Evolutionary conservation across 176 grass and related monocot genomes (phyloP), one percentile per base, ranked within the genome.

Genomic region (Saccharum officinarum): DNA sequence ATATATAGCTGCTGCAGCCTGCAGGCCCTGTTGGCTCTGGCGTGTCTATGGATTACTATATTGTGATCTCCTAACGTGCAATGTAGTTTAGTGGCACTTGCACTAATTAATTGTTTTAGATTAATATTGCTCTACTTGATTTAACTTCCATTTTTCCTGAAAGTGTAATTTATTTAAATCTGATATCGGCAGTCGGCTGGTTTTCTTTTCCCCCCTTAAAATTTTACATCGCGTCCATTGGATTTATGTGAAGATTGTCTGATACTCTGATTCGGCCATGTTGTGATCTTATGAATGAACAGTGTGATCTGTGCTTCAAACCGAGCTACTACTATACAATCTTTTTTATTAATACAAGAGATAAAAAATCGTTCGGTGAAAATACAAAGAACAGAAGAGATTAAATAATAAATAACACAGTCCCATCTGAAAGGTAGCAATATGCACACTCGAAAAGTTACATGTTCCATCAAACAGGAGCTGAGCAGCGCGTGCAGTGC

Each of bases 401-500:
- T 25, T 34, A 44, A 36, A 36, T 36, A 36, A 36, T 28, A 28
- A 36, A 44, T 12, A 12, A 44, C 42, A 44, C 10, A 44, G 42
- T 2, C 40, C 8, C 42, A 44, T 44, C 42, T 44, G 42, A 44
- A 41, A 41, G 3, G 4, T 36, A 36, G 3, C 34, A 36, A 36
- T 36, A 36, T 36, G 34, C 34, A 36, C 34, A 36, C 28, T 28
- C 79, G 47, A 47, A 90, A 90, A 90, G 89, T 49, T 75, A 17
- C n/a, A 40, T 87, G 80, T 84, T 80, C 75, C 80, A 84, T 87
- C 89, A 84, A 87, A 41, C 67, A 72, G 17, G 17, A 25, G 44
- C 63, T 39, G 68, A 71, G 28, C 42, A 36, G 66, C 20, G 18
- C 34, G 37, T 39, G 69, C 47, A 47, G 36, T 38, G 18, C 60